These are phyloP conservation scores for Aspergillus bertholletiae DNA, from an alignment of 495 filamentous ascomycete genomes.

Conservation along the genomic window DNA sequence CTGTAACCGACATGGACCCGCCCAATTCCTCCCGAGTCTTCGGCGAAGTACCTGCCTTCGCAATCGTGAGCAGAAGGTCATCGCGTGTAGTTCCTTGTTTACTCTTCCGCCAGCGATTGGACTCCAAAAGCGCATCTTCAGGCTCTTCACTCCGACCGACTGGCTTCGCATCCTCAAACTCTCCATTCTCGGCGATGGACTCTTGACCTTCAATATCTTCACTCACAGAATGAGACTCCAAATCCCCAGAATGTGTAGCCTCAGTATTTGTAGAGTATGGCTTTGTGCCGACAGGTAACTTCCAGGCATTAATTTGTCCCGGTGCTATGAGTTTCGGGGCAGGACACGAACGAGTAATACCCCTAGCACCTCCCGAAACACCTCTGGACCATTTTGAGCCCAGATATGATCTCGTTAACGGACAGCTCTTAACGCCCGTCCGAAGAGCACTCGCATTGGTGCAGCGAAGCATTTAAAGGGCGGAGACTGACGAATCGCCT, in stretches of 20 bases:
- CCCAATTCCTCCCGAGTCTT: background rate
- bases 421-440: slow-evolving; percentile 5
- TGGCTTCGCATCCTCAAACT: no score
- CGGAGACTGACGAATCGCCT: background rate
- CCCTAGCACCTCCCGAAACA: background rate
- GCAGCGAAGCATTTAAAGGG: slow-evolving; percentile 21
- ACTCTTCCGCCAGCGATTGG: background rate
- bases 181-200: no score
- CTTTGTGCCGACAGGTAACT: background rate
- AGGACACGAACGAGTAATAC: background rate
- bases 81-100: background rate
- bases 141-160: background rate
- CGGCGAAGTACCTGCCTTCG: slow-evolving; percentile 6
- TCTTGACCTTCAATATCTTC: no score
- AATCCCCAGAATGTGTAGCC: background rate
- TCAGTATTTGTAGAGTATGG: background rate
- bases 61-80: slow-evolving; percentile 7
- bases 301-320: background rate
- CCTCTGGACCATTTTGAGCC: slow-evolving; percentile 6
- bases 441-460: slow-evolving; percentile 18
- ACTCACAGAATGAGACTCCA: background rate
- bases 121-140: background rate
- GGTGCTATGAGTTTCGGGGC: background rate
- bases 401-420: slow-evolving; percentile 9
- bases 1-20: background rate